Base-by-base conservation (phyloP, 1,284 basidiomycete genomes). In the Pholiota adiposa region DNA sequence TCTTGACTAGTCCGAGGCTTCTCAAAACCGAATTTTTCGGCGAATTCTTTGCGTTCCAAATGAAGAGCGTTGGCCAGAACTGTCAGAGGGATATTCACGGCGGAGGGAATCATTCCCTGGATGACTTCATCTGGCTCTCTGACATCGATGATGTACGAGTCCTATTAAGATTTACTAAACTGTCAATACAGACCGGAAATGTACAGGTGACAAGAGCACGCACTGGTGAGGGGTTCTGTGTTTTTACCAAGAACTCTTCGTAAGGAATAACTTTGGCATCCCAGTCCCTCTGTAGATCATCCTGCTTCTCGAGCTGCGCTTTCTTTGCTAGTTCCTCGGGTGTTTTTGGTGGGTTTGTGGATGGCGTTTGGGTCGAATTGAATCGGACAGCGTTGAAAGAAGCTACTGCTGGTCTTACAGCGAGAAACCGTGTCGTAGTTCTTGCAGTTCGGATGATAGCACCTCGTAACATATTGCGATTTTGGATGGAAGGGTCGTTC, bases 21-120 rank as follows among this genome's bases (percentile, higher is more conserved):
- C 54, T 88, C 79, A 74, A 97, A 98, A 2, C 94, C 93, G 67
- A 89, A 89, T 67, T 88, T 85, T 61, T 79, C 74, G 64, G 84
- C 80, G 79, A 94, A 96, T 19, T 79, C 77, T 16, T 81, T 81
- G 2, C 83, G 75, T 51, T 81, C 74, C 58, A 92, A 76, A 65
- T 86, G 80, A 51, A 99, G 75, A 5, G 94, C 88, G 48, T 83
- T 84, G 41, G 87, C 77, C 55, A 99, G 84, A 19, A 84, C 82
- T 3, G 93, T 92, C 21, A 99, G 85, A 5, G 97, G 97, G 12
- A 99, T 78, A 73, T 97, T 96, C 69, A 99, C 95, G 4, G 96
- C 86, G 11, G 94, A 96, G 3, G 97, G 97, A 69, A 99, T 98
- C 71, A 92, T 92, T 27, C 97, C 97, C 73, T 97, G 93, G 2